A percentile compares a stretch with the other conserved stretches of the same genome.
phyloP scores from a whole-genome alignment of 169 alveolate species.

The Plasmodium knowlesi region DNA sequence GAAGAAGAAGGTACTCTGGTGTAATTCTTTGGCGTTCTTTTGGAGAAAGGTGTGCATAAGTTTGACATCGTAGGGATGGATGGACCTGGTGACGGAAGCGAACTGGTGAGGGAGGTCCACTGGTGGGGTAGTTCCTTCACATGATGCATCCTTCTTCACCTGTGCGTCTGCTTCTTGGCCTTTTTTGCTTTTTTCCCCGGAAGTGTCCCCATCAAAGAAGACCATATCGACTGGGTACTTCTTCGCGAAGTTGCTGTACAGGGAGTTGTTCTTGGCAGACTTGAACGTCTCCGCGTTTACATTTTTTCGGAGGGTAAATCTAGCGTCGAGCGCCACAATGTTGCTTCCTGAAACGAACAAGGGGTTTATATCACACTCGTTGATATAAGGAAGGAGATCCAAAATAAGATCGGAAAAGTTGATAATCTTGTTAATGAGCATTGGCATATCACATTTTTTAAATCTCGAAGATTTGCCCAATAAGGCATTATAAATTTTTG shows the following conservation, averaged over 20 bases:
- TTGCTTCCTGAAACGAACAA: constrained; percentile 28
- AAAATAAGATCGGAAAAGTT: constrained; percentile 56
- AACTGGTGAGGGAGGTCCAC: background rate
- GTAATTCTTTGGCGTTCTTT: constrained; percentile 20
- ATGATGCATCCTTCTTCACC: background rate
- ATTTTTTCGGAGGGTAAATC: constrained; percentile 36
- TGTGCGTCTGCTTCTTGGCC: background rate
- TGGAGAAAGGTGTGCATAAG: constrained; percentile 24
- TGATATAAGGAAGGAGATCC: constrained; percentile 67
- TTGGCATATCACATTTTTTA: constrained; percentile 41
- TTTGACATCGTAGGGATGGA: constrained; percentile 48
- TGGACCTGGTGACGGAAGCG: constrained; percentile 14
- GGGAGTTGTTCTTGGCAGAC: background rate
- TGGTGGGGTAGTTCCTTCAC: background rate
- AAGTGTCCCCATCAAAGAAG: background rate
- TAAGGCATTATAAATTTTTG: constrained; percentile 72
- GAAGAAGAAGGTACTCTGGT: constrained; percentile 21
- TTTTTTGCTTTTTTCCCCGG: background rate
- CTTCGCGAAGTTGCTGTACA: background rate
- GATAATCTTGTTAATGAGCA: constrained; percentile 37
- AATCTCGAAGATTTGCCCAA: constrained; percentile 65
- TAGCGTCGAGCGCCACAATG: constrained; percentile 56
- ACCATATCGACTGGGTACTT: constrained; percentile 39
- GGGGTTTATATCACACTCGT: constrained; percentile 77
- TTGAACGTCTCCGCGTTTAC: background rate